Base-by-base conservation (phyloP, 2,329 filamentous ascomycete species). In the Stemphylium vesicarium region DNA sequence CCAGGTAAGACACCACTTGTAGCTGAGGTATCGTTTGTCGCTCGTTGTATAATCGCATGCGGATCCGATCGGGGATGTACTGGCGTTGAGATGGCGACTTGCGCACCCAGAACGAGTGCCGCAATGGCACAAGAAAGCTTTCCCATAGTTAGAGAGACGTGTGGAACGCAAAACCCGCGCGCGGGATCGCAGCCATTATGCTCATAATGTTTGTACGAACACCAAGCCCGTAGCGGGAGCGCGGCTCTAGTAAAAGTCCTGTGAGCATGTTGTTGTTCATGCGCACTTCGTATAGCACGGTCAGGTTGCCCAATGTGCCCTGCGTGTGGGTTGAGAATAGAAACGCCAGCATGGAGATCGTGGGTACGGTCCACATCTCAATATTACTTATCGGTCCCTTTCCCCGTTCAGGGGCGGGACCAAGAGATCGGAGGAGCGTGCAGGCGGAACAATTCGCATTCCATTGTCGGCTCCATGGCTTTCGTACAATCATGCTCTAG, bases 91-190 rank as follows among this genome's bases (percentile, higher is more conserved):
- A 42, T 32, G 18, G 38, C 24, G 24, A 49, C 32, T 26, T 48
- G 50, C 45, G 38, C 45, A 12, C 50, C 45, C 45, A 50, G 26
- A 2, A 53, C 16, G 38, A 53, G 50, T 38, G 45, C 50, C 38
- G 50, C 38, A 26, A 53, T 33, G 18, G 45, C 50, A 32, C 24
- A 36, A 33, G 38, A 33, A 11, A 53, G 11, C 13, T 43, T 42
- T 11, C 37, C 37, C 50, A 53, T 53, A 12, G 12, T 15, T 9
- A 32, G 5, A n/a, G 6, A 38, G 1, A 10, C 32, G 33, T 15
- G 37, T 15, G 36, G 20, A 11, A 22, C 11, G 15, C n/a, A n/a
- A 12, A 16, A 26, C n/a, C n/a, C 22, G 24, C 13, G 32, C 15
- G 1, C 10, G 18, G 6, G 26, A 11, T 11, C 16, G 32, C 44